Evolutionary conservation across 2,329 filamentous ascomycete genomes (phyloP).

Genomic region (Arthroderma uncinatum): DNA sequence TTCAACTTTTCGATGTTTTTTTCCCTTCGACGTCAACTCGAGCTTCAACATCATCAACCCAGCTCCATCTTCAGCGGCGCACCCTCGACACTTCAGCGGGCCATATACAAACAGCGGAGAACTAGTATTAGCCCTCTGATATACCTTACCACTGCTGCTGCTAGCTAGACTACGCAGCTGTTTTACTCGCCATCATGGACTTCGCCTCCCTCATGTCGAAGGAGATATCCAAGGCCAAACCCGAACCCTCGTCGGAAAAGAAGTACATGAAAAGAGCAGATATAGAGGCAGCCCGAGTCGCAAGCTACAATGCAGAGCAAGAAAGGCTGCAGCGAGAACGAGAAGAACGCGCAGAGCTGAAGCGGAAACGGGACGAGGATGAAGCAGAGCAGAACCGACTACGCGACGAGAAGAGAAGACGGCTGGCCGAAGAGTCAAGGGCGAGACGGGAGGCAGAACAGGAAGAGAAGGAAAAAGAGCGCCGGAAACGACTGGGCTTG

Average conservation of each 20-base stretch:
- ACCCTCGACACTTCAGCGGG: too few species aligned
- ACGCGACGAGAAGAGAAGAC: conserved; percentile 70
- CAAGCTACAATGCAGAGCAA: conserved; percentile 73
- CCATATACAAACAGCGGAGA: neutral
- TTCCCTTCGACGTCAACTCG: too few species aligned
- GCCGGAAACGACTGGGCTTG: conserved; percentile 66
- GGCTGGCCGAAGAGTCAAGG: conserved; percentile 69
- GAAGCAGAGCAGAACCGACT: conserved; percentile 56
- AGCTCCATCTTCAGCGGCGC: too few species aligned
- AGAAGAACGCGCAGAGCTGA: conserved; percentile 57
- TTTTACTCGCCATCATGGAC: conserved; percentile 53
- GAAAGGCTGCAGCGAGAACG: conserved; percentile 60
- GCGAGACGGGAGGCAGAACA: conserved; percentile 60
- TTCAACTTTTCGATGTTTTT: too few species aligned
- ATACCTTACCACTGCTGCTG: too few species aligned
- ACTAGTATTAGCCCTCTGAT: too few species aligned
- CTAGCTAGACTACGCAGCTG: too few species aligned
- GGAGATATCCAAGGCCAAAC: conserved; percentile 75
- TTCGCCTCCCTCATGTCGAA: conserved; percentile 89
- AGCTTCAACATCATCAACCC: too few species aligned
- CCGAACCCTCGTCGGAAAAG: conserved; percentile 37
- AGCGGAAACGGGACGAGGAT: conserved; percentile 84
- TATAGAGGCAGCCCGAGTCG: conserved; percentile 68
- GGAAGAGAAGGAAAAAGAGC: conserved; percentile 57
- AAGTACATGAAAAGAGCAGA: conserved; percentile 84